phyloP scores from a whole-genome alignment of 805 yeast species.

The Vanderwaltozyma polyspora region DNA sequence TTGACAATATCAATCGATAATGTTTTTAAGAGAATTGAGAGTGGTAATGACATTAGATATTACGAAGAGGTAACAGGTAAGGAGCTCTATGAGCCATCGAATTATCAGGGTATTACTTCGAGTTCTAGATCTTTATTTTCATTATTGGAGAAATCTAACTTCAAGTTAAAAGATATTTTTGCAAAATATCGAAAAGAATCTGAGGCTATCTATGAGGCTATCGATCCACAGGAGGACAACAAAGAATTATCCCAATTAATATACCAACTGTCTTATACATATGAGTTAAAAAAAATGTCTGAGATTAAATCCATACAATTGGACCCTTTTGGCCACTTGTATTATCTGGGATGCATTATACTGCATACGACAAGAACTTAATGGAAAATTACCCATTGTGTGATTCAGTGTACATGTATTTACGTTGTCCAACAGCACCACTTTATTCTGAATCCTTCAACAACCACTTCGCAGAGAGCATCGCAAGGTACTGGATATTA shows the following conservation, averaged over 20 bases:
- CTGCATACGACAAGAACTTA: slow-evolving; percentile 9
- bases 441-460: slow-evolving; percentile 19
- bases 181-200: slow-evolving; percentile 28
- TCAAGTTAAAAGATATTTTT: slow-evolving; percentile 38
- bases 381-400: slow-evolving; percentile 8
- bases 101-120: not conserved
- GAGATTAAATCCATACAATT: slow-evolving; percentile 20
- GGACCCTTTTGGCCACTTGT: slow-evolving; percentile 28
- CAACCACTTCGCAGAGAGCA: slow-evolving; percentile 20
- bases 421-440: slow-evolving; percentile 34
- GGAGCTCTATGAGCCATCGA: not conserved
- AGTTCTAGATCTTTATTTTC: slow-evolving; percentile 26
- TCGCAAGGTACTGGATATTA: slow-evolving; percentile 29
- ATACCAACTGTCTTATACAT: slow-evolving; percentile 30
- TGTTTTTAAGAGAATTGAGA: slow-evolving; percentile 6
- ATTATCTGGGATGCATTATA: slow-evolving; percentile 14
- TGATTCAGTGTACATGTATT: slow-evolving; percentile 29
- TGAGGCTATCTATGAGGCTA: slow-evolving; percentile 29
- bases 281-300: slow-evolving; percentile 21
- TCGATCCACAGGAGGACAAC: not conserved
- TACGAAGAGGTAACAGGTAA: not conserved
- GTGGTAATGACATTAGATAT: not conserved
- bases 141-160: slow-evolving; percentile 51
- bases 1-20: slow-evolving; percentile 35
- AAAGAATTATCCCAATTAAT: slow-evolving; percentile 20